These are phyloP conservation scores for Buddleja alternifolia DNA, from an alignment of 257 asterid genomes.

Conservation along the genomic window DNA sequence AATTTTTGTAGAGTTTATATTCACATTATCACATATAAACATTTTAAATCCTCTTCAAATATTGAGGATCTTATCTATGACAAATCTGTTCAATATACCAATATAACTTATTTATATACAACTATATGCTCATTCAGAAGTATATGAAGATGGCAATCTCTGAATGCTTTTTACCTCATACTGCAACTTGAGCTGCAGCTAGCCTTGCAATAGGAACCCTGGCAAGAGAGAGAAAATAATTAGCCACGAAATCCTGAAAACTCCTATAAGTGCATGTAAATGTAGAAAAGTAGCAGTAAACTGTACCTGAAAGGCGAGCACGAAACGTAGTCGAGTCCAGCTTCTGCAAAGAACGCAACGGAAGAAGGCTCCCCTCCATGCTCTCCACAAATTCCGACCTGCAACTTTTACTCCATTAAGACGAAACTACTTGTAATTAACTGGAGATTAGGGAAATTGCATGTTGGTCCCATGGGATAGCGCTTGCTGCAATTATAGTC, in stretches of 20 bases:
- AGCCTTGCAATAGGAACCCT: slow-evolving; percentile 99
- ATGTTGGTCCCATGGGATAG: too few relatives aligned
- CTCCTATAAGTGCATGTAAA: not conserved
- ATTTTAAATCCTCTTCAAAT: not conserved
- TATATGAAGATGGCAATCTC: not conserved
- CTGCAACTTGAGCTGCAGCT: slow-evolving; percentile 94
- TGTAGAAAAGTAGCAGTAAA: not conserved
- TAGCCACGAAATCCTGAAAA: not conserved
- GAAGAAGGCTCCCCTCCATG: slow-evolving; percentile 99
- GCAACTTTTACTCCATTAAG: slow-evolving; percentile 13
- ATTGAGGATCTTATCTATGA: slow-evolving; percentile 14
- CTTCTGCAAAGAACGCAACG: slow-evolving; percentile 84
- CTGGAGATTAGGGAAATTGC: too few relatives aligned
- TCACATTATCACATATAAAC: slow-evolving; percentile 27
- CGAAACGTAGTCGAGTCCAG: slow-evolving; percentile 92
- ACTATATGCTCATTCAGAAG: slow-evolving; percentile 25
- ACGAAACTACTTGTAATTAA: not conserved
- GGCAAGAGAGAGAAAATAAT: not conserved
- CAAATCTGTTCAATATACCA: not conserved
- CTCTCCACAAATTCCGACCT: slow-evolving; percentile 96
- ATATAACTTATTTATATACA: slow-evolving; percentile 33
- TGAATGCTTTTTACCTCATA: slow-evolving; percentile 31
- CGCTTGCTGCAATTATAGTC: too few relatives aligned
- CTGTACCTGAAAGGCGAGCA: slow-evolving; percentile 94
- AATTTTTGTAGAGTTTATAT: not conserved